Evolutionary conservation across 176 grass and related monocot species (phyloP), one percentile per base, ranked within the genome.

Genomic region (Oropetium thomaeum): DNA sequence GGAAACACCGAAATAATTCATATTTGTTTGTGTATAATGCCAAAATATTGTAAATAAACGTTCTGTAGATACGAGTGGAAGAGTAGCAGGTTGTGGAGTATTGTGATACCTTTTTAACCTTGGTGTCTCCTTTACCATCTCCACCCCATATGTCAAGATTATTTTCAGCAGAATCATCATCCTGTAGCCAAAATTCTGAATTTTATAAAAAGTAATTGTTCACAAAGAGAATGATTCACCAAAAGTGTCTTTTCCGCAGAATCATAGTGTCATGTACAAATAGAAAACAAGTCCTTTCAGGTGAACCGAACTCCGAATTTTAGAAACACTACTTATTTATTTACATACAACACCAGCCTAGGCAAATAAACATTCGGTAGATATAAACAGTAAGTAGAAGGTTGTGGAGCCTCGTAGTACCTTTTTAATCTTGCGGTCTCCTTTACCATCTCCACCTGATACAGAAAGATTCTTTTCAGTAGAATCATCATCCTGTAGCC

Each of bases 61-160:
- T 76, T 68, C 26, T 80, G n/a, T 7, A 45, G 29, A 53, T 57
- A 45, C 5, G 66, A 67, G 29, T 26, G 69, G 37, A 34, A 70
- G 4, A 16, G 4, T 40, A 69, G 9, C 25, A 74, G 49, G 62
- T 48, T 59, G 47, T 43, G 20, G 16, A 82, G 22, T 6, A 34
- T 13, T 58, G 10, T 32, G 17, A 74, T 58, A 89, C 93, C 81
- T 92, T 96, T 83, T 83, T 96, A 31, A 72, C 29, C 23, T 82
- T 84, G 53, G 31, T 42, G 44, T 45, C 67, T 29, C 34, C 75
- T 62, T 90, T 79, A 62, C 7, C 52, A 47, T 84, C 61, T 39
- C 48, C 71, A 38, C 69, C 73, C 96, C 96, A 99, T 74, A 99
- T 88, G 75, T 95, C 91, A 66, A 85, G 79, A 26, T 85, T 62